Percentiles rank a stretch among this genome's conserved stretches.
Conservation (phyloP, 805 yeast genomes). For the Spathaspora gorwiae region DNA sequence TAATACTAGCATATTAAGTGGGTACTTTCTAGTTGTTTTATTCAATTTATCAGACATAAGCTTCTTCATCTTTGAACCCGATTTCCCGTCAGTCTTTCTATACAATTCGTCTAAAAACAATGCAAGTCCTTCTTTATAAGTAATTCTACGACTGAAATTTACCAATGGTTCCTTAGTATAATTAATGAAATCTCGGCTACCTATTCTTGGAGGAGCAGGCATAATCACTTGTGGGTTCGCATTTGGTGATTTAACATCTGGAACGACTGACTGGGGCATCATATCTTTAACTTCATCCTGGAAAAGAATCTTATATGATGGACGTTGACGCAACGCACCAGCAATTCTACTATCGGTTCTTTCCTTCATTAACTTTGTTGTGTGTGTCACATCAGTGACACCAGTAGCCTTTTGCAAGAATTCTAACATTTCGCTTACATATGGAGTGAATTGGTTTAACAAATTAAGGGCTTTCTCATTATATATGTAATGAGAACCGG, state of each 20-base stretch:
- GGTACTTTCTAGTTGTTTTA: conserved; percentile 7
- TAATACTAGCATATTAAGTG: conserved; percentile 30
- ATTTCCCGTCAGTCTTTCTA: conserved; percentile 2
- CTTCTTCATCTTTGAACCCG: conserved; percentile 1
- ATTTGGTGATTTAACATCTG: conserved; percentile 8
- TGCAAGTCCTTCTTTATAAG: conserved; percentile 15
- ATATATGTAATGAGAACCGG: conserved; percentile 29
- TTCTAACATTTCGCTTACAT: conserved; percentile 17
- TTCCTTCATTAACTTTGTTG: conserved; percentile 9
- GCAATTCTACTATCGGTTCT: conserved; percentile 13
- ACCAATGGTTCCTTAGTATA: conserved; percentile 19
- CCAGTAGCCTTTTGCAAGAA: conserved; percentile 6
- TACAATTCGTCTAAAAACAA: conserved; percentile 12
- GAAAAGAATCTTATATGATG: not conserved
- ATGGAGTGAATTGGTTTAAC: conserved; percentile 31
- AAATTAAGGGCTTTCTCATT: conserved; percentile 26
- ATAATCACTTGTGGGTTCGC: conserved; percentile 3
- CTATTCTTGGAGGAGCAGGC: not conserved
- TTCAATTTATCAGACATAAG: not conserved
- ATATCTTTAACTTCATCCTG: conserved; percentile 6
- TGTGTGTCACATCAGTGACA: conserved; percentile 3
- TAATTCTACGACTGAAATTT: conserved; percentile 24
- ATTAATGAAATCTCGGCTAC: not conserved
- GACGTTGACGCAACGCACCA: conserved; percentile 5
- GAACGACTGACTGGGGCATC: conserved; percentile 28